Evolutionary conservation across 2,329 filamentous ascomycete genomes (phyloP).

Genomic region (Rhynchosporium secalis): DNA sequence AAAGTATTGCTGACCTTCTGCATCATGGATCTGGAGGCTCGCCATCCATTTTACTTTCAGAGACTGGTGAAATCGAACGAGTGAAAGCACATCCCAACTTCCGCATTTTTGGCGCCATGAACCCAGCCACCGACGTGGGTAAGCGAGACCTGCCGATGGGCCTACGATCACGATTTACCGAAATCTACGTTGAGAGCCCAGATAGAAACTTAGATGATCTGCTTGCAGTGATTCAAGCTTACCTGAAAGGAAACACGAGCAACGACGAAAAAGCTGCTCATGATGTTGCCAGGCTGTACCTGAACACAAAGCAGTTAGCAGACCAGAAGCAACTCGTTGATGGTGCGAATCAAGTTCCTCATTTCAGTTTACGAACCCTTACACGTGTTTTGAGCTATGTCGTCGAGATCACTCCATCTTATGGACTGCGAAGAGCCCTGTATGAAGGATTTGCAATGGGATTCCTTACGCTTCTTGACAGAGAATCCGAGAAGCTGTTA

Average conservation of each 20-base stretch:
- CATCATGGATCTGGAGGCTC: slow-evolving; percentile 67
- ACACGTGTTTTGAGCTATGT: slow-evolving; percentile 90
- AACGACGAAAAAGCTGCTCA: slow-evolving; percentile 72
- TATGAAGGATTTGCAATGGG: slow-evolving; percentile 99
- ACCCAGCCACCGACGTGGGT: slow-evolving; percentile 94
- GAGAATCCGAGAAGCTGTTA: slow-evolving; percentile 76
- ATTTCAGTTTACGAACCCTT: slow-evolving; percentile 93
- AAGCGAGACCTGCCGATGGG: slow-evolving; percentile 92
- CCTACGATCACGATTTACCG: slow-evolving; percentile 88
- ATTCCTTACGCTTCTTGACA: slow-evolving; percentile 85
- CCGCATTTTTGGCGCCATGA: slow-evolving; percentile 97
- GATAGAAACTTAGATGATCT: slow-evolving; percentile 86
- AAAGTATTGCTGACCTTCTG: slow-evolving; percentile 88
- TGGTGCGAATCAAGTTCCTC: slow-evolving; percentile 91
- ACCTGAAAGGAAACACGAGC: slow-evolving; percentile 71
- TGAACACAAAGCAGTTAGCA: slow-evolving; percentile 80
- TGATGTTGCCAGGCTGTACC: slow-evolving; percentile 83
- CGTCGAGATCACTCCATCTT: slow-evolving; percentile 77
- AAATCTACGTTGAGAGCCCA: slow-evolving; percentile 90
- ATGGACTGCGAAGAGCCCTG: slow-evolving; percentile 80
- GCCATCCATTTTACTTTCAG: slow-evolving; percentile 85
- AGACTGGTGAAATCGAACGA: slow-evolving; percentile 90
- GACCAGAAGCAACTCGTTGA: slow-evolving; percentile 86
- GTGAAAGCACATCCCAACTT: slow-evolving; percentile 90
- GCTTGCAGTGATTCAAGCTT: slow-evolving; percentile 82